phyloP scores from a whole-genome alignment of 2,329 filamentous ascomycete genomes.

The Hirsutella rhossiliensis region DNA sequence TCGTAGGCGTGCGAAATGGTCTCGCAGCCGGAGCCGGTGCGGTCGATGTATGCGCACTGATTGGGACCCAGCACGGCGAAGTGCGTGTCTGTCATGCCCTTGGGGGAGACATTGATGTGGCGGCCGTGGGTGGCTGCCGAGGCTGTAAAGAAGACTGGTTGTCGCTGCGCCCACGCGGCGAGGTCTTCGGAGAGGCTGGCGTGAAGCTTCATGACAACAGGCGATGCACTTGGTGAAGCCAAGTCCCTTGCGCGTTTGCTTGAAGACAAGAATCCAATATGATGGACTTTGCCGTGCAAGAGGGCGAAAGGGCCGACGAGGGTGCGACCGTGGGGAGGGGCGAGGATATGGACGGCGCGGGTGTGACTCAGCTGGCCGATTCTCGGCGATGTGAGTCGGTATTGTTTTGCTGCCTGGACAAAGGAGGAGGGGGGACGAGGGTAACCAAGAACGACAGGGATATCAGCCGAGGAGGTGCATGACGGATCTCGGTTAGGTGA shows the following conservation, averaged over 20 bases:
- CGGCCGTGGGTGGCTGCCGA: conserved; percentile 55
- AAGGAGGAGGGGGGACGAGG: too few relatives aligned
- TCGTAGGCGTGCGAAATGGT: conserved; percentile 67
- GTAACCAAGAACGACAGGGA: too few relatives aligned
- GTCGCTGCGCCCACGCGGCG: conserved; percentile 49
- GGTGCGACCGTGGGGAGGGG: too few relatives aligned
- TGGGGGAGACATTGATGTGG: conserved; percentile 69
- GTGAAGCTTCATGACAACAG: conserved; percentile 44
- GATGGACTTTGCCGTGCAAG: too few relatives aligned
- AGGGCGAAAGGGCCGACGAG: too few relatives aligned
- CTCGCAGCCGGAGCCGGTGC: conserved; percentile 64
- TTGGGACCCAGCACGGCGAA: conserved; percentile 48
- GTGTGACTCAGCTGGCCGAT: not conserved
- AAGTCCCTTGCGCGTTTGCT: too few relatives aligned
- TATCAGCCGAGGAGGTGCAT: too few relatives aligned
- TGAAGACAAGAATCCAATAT: too few relatives aligned
- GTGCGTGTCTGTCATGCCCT: conserved; percentile 52
- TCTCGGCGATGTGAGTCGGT: not conserved
- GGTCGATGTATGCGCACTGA: conserved; percentile 58
- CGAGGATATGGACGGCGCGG: conserved; percentile 1
- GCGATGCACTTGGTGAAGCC: not conserved
- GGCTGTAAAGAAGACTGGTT: conserved; percentile 65
- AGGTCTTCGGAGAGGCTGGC: conserved; percentile 41
- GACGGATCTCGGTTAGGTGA: too few relatives aligned
- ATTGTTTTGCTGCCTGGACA: too few relatives aligned